Evolutionary conservation across 768 basidiomycete genomes (phyloP).

Genomic region (Rhodocollybia butyracea): DNA sequence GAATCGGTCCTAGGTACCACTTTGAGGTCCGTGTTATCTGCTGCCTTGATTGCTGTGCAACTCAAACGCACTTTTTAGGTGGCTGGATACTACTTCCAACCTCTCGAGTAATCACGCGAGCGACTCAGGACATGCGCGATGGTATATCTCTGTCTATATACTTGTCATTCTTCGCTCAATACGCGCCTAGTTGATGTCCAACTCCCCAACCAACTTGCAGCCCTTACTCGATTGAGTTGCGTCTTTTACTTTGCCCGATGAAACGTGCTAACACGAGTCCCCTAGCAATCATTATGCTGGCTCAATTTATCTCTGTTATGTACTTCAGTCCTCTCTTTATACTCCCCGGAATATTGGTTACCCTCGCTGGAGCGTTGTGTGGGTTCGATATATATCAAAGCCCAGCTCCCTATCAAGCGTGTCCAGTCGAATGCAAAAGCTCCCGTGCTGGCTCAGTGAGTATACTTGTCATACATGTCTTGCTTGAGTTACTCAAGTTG

Average conservation of each 20-base stretch:
- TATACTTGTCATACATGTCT: slow-evolving; percentile 6
- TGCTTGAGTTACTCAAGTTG: too few species aligned
- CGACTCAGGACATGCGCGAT: slow-evolving; percentile 61
- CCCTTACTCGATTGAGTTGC: slow-evolving; percentile 53
- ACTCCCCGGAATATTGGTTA: slow-evolving; percentile 39
- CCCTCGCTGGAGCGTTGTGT: slow-evolving; percentile 38
- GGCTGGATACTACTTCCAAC: slow-evolving; percentile 44
- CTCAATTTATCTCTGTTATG: slow-evolving; percentile 42
- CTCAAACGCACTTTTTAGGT: slow-evolving; percentile 29
- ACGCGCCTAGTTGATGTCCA: slow-evolving; percentile 35
- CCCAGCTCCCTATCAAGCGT: slow-evolving; percentile 47
- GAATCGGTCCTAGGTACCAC: slow-evolving; percentile 57
- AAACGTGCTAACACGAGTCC: slow-evolving; percentile 25
- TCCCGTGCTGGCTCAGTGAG: slow-evolving; percentile 20
- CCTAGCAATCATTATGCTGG: slow-evolving; percentile 31
- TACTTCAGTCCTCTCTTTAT: slow-evolving; percentile 43
- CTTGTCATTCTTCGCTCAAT: slow-evolving; percentile 33
- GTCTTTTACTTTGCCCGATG: slow-evolving; percentile 25
- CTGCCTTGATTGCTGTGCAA: not conserved
- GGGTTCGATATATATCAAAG: slow-evolving; percentile 43
- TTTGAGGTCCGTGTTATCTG: slow-evolving; percentile 39
- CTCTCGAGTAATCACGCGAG: slow-evolving; percentile 58
- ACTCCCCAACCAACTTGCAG: slow-evolving; percentile 22
- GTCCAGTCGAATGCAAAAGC: slow-evolving; percentile 10
- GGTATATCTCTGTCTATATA: slow-evolving; percentile 18